A percentile compares a stretch with the other conserved stretches of the same genome.
Conservation (phyloP, 768 basidiomycete species). For the Xerocomellus amylosporus region DNA sequence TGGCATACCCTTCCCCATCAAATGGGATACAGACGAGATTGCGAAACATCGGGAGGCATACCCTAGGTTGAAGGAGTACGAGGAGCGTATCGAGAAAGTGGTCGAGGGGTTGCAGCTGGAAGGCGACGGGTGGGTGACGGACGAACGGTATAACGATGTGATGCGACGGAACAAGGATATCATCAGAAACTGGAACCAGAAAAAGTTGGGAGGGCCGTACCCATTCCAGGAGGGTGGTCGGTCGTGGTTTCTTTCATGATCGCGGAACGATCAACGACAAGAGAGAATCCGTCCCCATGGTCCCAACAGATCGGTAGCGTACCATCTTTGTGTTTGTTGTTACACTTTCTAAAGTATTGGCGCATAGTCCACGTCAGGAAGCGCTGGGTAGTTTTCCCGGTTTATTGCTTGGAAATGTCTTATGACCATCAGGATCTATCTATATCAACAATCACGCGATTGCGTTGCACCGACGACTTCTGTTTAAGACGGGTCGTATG, state of each 20-base stretch:
- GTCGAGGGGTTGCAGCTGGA: background rate
- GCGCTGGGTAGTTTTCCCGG: no score
- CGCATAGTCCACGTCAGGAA: no score
- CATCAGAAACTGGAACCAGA: background rate
- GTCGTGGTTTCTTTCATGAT: background rate
- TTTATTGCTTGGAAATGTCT: no score
- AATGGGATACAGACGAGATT: background rate
- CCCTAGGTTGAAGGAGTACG: background rate
- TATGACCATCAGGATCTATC: no score
- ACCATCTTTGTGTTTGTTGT: no score
- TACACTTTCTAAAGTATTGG: no score
- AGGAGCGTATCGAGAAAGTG: background rate
- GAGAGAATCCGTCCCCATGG: background rate
- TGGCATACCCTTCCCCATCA: background rate
- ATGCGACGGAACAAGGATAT: background rate
- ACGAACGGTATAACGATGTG: background rate
- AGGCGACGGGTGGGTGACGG: conserved; percentile 2
- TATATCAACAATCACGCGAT: no score
- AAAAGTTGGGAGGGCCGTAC: background rate
- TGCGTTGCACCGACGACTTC: no score
- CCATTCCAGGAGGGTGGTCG: background rate
- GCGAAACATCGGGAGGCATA: background rate
- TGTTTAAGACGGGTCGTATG: no score
- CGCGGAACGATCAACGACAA: background rate
- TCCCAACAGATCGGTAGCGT: no score